phyloP scores from a whole-genome alignment of 306 rosid genomes.

The Cucumis melo region DNA sequence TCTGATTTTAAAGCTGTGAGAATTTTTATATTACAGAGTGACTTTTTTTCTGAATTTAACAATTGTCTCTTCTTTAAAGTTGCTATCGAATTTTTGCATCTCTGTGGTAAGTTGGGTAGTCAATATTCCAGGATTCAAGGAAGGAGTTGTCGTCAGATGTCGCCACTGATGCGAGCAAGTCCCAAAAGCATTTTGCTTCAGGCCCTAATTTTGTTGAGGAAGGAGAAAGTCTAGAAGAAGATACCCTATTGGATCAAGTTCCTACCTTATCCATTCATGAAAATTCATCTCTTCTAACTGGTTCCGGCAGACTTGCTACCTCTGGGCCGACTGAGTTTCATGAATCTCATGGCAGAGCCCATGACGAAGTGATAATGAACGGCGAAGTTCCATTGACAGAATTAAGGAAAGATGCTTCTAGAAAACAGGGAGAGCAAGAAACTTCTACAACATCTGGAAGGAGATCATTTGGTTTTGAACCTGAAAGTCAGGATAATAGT shows the following conservation, averaged over 20 bases:
- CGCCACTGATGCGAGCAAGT: slow-evolving; percentile 29
- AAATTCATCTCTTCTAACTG: slow-evolving; percentile 38
- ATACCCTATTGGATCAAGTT: slow-evolving; percentile 47
- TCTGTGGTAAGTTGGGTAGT: slow-evolving; percentile 18
- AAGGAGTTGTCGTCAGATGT: slow-evolving; percentile 31
- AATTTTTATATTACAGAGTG: slow-evolving; percentile 4
- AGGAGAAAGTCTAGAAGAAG: slow-evolving; percentile 33
- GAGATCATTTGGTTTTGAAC: slow-evolving; percentile 56
- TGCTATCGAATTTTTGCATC: slow-evolving; percentile 11
- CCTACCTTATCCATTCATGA: slow-evolving; percentile 61
- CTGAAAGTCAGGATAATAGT: slow-evolving; percentile 54
- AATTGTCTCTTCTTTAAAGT: slow-evolving; percentile 11
- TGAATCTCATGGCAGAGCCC: slow-evolving; percentile 27
- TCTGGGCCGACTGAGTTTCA: slow-evolving; percentile 32
- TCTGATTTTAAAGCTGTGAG: slow-evolving; percentile 30
- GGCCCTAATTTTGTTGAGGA: slow-evolving; percentile 34
- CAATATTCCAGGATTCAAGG: slow-evolving; percentile 38
- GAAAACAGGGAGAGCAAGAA: slow-evolving; percentile 48
- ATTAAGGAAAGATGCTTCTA: slow-evolving; percentile 22
- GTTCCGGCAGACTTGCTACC: slow-evolving; percentile 26
- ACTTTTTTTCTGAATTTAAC: not conserved
- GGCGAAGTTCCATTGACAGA: slow-evolving; percentile 54
- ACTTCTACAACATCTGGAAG: slow-evolving; percentile 28
- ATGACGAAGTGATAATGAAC: slow-evolving; percentile 35
- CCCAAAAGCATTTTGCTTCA: slow-evolving; percentile 34